Evolutionary conservation across 345 rosid genomes (phyloP).

Genomic region (Hypericum androsaemum): DNA sequence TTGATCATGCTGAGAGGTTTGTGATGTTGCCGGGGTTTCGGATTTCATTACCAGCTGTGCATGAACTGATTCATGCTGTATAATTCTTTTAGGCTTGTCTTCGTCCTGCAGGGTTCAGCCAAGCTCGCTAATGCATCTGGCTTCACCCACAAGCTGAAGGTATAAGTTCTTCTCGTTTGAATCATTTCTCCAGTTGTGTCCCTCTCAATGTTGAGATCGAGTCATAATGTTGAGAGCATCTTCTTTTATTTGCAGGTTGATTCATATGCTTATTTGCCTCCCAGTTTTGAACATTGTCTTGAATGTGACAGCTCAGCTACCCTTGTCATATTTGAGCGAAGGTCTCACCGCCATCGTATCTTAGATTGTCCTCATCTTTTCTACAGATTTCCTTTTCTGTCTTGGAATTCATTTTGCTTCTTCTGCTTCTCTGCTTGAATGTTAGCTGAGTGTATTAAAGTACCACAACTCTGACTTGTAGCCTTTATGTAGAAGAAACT

Average conservation of each 20-base stretch:
- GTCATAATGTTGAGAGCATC: conserved; percentile 5
- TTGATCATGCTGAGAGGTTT: conserved; percentile 60
- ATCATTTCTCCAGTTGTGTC: too few relatives aligned
- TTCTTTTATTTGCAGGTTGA: conserved; percentile 45
- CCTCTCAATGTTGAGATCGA: too few relatives aligned
- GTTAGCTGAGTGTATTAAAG: too few relatives aligned
- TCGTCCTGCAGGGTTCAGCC: conserved; percentile 62
- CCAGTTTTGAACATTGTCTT: conserved; percentile 53
- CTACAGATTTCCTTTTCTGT: background rate
- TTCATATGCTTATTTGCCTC: conserved; percentile 81
- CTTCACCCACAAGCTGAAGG: conserved; percentile 38
- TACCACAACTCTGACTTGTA: too few relatives aligned
- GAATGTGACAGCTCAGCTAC: conserved; percentile 50
- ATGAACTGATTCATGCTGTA: conserved; percentile 5
- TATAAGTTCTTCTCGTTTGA: conserved; percentile 14
- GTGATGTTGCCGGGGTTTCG: background rate
- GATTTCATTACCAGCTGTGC: conserved; percentile 1
- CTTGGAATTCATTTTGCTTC: conserved; percentile 1
- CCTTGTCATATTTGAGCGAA: conserved; percentile 55
- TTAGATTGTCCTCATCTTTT: conserved; percentile 1
- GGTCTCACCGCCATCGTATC: conserved; percentile 26
- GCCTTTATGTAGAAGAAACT: too few relatives aligned
- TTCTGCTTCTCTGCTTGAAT: too few relatives aligned
- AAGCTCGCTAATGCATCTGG: conserved; percentile 40
- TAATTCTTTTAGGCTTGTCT: conserved; percentile 45